Evolutionary conservation across 768 basidiomycete species (phyloP), one percentile per base, ranked within the genome.

Genomic region (Boletus rex-veris): DNA sequence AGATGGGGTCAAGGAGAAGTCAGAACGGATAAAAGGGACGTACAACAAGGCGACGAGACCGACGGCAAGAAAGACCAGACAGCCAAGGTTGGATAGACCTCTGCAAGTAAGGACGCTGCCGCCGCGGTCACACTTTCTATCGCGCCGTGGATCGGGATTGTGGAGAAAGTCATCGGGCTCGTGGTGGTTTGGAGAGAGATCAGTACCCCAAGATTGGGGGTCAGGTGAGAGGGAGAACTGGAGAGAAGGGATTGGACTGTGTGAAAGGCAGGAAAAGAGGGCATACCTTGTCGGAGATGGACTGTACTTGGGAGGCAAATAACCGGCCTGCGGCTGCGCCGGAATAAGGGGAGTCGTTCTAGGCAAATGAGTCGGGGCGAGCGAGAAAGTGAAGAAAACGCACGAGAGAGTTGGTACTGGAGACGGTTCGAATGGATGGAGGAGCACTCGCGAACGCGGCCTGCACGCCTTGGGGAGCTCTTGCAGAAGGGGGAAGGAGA

Each of bases 201-300:
- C 80, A 33, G 85, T 80, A 2, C 86, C 86, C 88, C 88, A 90
- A 0, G 77, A 80, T 14, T 77, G 71, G 4, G 88, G 88, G 69
- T 90, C 87, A 1, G 87, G 80, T 7, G 86, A 82, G 19, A 90
- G 79, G 15, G 86, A 87, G 64, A 81, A 90, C 87, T 90, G 35
- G 46, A 33, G 19, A 18, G 42, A 2, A 15, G 31, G 18, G 33
- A 15, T 65, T 19, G 43, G 54, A 42, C 38, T 24, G 30, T 3
- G 50, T 40, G 49, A 45, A 7, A 35, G 49, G 5, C 8, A 36
- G 3, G 15, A 4, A n/a, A 14, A 8, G 10, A 26, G 46, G 46
- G 57, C 70, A 40, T 56, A 74, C 84, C 74, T 86, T 85, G 64
- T 86, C 80, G 30, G 83, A 82, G 55, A 85, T 77, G 19, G 81